phyloP scores from a whole-genome alignment of 768 basidiomycete species.

The Paxillus involutus region DNA sequence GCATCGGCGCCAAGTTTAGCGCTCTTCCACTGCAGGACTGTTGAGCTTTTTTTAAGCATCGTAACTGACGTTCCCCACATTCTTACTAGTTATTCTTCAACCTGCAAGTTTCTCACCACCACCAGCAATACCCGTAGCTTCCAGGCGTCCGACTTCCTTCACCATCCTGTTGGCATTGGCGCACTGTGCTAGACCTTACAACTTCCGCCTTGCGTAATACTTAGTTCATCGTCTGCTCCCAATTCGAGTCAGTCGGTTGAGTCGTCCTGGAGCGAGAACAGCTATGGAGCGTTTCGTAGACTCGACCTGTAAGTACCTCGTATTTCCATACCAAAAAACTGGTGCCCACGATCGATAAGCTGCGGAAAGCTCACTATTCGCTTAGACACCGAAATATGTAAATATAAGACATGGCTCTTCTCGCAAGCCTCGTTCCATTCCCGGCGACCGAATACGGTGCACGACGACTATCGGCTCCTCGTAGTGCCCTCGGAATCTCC shows the following conservation, averaged over 20 bases:
- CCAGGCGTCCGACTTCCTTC: background rate
- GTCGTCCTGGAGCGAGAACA: background rate
- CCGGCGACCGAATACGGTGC: conserved; percentile 10
- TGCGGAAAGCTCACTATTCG: background rate
- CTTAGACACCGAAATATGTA: conserved; percentile 7
- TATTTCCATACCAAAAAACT: background rate
- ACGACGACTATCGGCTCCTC: conserved; percentile 26
- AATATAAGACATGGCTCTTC: conserved; percentile 19
- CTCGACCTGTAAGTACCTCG: conserved; percentile 9
- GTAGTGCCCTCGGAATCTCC: conserved; percentile 1
- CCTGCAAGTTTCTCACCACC: background rate
- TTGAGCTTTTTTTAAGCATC: background rate
- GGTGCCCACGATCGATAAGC: background rate
- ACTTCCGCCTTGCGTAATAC: background rate
- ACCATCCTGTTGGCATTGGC: background rate
- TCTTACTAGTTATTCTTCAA: background rate
- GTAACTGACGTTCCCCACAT: background rate
- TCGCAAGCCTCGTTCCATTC: background rate
- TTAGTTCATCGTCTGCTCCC: background rate
- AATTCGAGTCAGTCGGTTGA: background rate
- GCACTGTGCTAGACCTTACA: background rate
- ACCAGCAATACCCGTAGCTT: background rate
- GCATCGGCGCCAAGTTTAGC: too few species aligned
- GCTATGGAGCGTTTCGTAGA: conserved; percentile 11
- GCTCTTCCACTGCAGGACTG: too few species aligned